Evolutionary conservation across 2,329 filamentous ascomycete species (phyloP).

Genomic region (Ophiostoma ulmi): DNA sequence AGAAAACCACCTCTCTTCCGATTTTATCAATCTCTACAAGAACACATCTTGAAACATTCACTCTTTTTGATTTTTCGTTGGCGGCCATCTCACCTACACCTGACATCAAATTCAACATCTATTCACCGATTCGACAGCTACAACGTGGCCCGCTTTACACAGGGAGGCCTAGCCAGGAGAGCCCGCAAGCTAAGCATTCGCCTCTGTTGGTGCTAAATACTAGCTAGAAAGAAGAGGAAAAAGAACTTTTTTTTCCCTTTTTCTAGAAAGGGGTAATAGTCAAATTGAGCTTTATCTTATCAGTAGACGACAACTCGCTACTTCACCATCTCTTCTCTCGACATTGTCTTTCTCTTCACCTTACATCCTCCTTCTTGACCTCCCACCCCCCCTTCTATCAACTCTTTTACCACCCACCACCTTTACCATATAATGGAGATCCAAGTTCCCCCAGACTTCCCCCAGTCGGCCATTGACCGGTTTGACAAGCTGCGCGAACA

Average conservation of each 20-base stretch:
- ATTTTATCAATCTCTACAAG: background rate
- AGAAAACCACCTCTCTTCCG: background rate
- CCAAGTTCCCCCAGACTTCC: constrained; percentile 24
- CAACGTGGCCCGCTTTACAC: constrained; percentile 10
- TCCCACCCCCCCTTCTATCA: background rate
- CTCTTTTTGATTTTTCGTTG: background rate
- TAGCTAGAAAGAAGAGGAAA: background rate
- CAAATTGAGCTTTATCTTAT: background rate
- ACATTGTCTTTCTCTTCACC: background rate
- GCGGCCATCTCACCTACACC: background rate
- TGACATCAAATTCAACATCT: background rate
- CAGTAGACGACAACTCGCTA: background rate
- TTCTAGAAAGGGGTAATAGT: background rate
- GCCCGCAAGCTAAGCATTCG: background rate
- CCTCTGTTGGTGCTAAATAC: background rate
- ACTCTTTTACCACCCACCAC: background rate
- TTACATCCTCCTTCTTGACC: background rate
- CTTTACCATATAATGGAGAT: constrained; percentile 17
- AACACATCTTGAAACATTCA: background rate
- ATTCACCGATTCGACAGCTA: constrained; percentile 9
- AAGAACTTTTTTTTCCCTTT: background rate
- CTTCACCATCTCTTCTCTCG: background rate
- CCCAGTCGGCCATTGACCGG: constrained; percentile 23
- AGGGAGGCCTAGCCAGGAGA: background rate
- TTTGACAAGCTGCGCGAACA: constrained; percentile 25